Evolutionary conservation across 352 stramenopile species (phyloP).

Genomic region (Pythium sp.): DNA sequence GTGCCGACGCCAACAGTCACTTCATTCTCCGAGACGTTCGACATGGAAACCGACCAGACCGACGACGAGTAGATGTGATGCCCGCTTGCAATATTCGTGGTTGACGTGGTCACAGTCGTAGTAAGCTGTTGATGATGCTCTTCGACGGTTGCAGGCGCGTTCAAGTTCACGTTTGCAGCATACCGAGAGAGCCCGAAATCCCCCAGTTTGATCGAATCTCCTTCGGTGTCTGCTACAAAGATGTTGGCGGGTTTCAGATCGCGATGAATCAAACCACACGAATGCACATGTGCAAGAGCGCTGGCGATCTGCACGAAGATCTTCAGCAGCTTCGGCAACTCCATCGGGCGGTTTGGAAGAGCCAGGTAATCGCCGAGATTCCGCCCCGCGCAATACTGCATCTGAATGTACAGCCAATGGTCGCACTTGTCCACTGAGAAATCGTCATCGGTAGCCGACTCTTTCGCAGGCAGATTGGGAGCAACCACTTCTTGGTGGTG

Average conservation of each 20-base stretch:
- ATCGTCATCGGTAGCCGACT: slow-evolving; percentile 35
- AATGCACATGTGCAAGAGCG: slow-evolving; percentile 90
- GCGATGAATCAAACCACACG: slow-evolving; percentile 87
- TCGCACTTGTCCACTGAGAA: slow-evolving; percentile 63
- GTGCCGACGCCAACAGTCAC: slow-evolving; percentile 89
- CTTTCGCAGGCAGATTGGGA: slow-evolving; percentile 12
- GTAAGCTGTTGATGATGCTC: slow-evolving; percentile 22
- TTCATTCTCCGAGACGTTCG: slow-evolving; percentile 73
- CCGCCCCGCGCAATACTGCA: slow-evolving; percentile 87
- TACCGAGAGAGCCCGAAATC: slow-evolving; percentile 89
- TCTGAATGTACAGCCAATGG: slow-evolving; percentile 92
- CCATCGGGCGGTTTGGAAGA: slow-evolving; percentile 62
- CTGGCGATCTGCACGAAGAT: slow-evolving; percentile 89
- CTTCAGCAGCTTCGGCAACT: slow-evolving; percentile 76
- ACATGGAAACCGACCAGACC: slow-evolving; percentile 52
- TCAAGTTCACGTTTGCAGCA: slow-evolving; percentile 74
- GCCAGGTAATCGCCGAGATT: slow-evolving; percentile 86
- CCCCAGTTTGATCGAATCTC: slow-evolving; percentile 87
- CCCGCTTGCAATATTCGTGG: slow-evolving; percentile 12
- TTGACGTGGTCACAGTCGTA: slow-evolving; percentile 11
- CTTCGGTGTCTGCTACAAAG: slow-evolving; percentile 84
- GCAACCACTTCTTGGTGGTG: slow-evolving; percentile 12
- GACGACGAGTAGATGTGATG: slow-evolving; percentile 40
- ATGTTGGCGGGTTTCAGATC: slow-evolving; percentile 93
- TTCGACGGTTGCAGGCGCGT: slow-evolving; percentile 32